Evolutionary conservation across 202 grass and related monocot species (phyloP).

Genomic region (Panicum hallii): DNA sequence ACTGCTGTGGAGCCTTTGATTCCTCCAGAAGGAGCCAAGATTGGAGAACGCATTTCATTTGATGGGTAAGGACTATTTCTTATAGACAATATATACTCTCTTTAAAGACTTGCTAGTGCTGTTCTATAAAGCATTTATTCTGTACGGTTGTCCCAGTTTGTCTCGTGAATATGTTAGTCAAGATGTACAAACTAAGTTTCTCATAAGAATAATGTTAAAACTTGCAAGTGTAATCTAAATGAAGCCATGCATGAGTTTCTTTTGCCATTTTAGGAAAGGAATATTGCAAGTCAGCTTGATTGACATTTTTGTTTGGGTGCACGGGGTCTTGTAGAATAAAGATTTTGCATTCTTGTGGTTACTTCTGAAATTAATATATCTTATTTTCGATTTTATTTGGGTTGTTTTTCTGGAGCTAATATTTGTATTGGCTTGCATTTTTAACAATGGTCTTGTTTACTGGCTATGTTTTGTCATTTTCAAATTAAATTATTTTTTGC

Average conservation of each 20-base stretch:
- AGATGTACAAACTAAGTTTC: not conserved
- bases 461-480: not conserved
- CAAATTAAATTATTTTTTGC: constrained; percentile 8
- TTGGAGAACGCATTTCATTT: constrained; percentile 92
- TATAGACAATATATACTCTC: not conserved
- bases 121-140: not conserved
- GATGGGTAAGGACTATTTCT: constrained; percentile 65
- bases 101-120: not conserved
- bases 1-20: constrained; percentile 89
- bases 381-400: not conserved
- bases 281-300: not conserved
- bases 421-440: not conserved
- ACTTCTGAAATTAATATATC: not conserved
- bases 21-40: constrained; percentile 87
- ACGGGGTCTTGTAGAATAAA: not conserved
- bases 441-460: not conserved
- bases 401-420: not conserved
- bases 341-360: not conserved
- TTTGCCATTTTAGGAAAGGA: not conserved
- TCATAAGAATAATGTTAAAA: not conserved
- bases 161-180: constrained; percentile 9
- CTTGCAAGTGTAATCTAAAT: not conserved
- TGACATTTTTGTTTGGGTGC: not conserved
- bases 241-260: constrained; percentile 7
- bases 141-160: not conserved